Evolutionary conservation across 805 yeast genomes (phyloP).

Genomic region (Zygoascus tannicola): DNA sequence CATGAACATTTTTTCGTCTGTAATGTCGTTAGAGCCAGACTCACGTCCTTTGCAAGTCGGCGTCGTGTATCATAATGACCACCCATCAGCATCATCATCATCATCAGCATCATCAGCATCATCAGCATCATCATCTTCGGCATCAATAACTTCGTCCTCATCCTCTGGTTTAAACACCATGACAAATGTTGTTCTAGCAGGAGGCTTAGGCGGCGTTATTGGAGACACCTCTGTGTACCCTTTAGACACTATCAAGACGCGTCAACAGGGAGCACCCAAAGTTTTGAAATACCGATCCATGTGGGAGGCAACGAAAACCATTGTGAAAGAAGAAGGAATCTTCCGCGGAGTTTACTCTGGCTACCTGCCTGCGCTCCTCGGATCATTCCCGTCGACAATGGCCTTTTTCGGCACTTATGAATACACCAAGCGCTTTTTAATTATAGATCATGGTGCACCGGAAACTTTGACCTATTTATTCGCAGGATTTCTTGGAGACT

Average conservation of each 20-base stretch:
- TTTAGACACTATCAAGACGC: conserved; percentile 88
- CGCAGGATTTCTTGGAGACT: conserved; percentile 91
- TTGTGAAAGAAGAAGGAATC: conserved; percentile 78
- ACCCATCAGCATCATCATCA: neutral
- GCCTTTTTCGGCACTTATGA: conserved; percentile 93
- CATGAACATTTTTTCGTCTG: neutral
- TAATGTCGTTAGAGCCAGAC: neutral
- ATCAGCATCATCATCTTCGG: neutral
- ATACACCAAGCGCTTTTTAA: conserved; percentile 59
- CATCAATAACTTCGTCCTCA: no score
- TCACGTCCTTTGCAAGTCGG: neutral
- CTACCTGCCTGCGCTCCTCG: conserved; percentile 81
- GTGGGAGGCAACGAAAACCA: conserved; percentile 64
- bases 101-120: neutral
- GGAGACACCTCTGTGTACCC: conserved; percentile 95
- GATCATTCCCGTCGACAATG: conserved; percentile 83
- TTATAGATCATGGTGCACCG: conserved; percentile 52
- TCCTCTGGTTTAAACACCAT: conserved; percentile 14
- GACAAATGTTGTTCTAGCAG: conserved; percentile 52
- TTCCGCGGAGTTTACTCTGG: conserved; percentile 85
- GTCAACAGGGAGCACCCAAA: conserved; percentile 90
- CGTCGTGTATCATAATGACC: neutral
- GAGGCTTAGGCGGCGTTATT: conserved; percentile 88
- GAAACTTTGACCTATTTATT: conserved; percentile 72
- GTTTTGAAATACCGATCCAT: conserved; percentile 61